Base-by-base conservation (phyloP, 495 filamentous ascomycete genomes). In the Delitschia confertaspora region DNA sequence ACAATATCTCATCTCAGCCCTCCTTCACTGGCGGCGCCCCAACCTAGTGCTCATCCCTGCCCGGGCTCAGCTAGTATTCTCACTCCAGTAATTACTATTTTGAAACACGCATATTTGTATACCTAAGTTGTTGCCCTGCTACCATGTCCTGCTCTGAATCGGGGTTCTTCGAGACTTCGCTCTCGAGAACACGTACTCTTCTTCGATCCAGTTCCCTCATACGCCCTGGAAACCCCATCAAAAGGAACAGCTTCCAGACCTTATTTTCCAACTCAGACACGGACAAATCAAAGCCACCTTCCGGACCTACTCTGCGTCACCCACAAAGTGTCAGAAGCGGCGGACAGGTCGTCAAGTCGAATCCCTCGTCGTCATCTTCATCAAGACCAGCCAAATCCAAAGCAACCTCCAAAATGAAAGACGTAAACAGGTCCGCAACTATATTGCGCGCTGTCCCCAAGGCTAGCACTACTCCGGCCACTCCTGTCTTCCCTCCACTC, bases 361-460 rank as follows among this genome's bases (percentile, higher is more conserved):
- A 38, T 17, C 14, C 33, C 3, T 30, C 42, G 3, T 40, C 44
- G 14, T 21, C 45, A 6, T 40, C 44, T 8, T 21, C 45, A 6
- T 27, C 30, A 18, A 42, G 36, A 32, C 7, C 3, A 37, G 21
- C 22, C 40, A 16, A 33, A 16, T 16, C 33, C 8, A 21, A 38
- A 24, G 49, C 23, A 33, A 41, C 45, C 7, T 45, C n/a, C 33
- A 53, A 45, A 24, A 23, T 17, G 34, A 49, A 45, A 35, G 16
- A 27, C 6, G 14, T 24, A 16, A 55, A 45, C 16, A 39, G 29
- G n/a, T 31, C 50, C 19, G 56, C 41, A 3, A 59, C 56, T 19
- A 49, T 59, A 16, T 42, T 59, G n/a, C 53, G 45, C 10, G 56
- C 56, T 20, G 56, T 59, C 20, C 53, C 56, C n/a, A 19, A 46